phyloP scores from a whole-genome alignment of 208 protist genomes.

The Wallacemonas sp. region DNA sequence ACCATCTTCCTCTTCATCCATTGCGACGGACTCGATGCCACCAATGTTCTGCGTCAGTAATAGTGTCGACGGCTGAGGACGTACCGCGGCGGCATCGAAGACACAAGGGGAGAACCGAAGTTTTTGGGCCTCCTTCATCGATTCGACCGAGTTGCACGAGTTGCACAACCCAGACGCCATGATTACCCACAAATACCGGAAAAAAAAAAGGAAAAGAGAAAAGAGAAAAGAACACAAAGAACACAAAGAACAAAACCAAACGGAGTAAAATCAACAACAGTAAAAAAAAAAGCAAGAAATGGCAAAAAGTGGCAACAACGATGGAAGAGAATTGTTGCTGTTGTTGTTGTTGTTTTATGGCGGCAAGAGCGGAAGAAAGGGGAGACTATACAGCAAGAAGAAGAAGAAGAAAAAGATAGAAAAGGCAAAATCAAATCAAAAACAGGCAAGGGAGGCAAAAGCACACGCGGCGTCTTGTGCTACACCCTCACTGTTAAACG shows the following conservation, averaged over 20 bases:
- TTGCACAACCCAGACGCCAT: no score
- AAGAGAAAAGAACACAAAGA: neutral
- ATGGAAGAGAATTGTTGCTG: conserved; percentile 3
- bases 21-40: conserved; percentile 37
- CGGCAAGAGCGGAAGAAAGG: no score
- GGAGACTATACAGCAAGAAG: no score
- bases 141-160: neutral
- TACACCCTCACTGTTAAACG: no score
- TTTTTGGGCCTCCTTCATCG: neutral
- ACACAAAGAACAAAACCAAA: neutral
- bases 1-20: neutral
- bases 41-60: conserved; percentile 82
- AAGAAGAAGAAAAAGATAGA: conserved; percentile 7
- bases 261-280: neutral
- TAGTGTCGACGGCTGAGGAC: conserved; percentile 46
- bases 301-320: neutral
- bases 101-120: neutral
- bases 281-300: conserved; percentile 1
- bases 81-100: neutral
- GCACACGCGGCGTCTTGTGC: neutral
- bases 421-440: neutral
- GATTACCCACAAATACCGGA: neutral
- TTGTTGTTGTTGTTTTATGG: no score
- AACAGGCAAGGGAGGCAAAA: neutral
- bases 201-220: neutral